A percentile compares a stretch with the other conserved stretches of the same genome.
Evolutionary conservation across 208 protist genomes (phyloP).

Genomic region (Trypanosoma boissoni): DNA sequence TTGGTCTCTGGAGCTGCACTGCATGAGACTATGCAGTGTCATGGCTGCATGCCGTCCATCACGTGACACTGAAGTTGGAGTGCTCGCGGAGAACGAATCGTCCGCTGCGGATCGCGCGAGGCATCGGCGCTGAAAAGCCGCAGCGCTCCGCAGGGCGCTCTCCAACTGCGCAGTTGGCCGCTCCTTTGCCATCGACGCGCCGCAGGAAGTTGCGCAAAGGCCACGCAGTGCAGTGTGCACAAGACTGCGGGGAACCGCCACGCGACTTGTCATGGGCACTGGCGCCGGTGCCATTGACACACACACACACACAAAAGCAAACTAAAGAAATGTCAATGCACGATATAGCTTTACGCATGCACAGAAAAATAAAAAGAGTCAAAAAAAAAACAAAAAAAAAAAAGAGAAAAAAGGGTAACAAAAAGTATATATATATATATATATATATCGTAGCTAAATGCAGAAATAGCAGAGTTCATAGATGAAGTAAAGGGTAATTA

Average conservation of each 20-base stretch:
- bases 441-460: too few species aligned
- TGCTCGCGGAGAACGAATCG: not conserved
- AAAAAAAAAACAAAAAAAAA: conserved; percentile 19
- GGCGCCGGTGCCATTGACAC: too few species aligned
- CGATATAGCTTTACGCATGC: conserved; percentile 3
- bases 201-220: not conserved
- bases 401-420: conserved; percentile 10
- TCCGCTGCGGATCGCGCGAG: conserved; percentile 8
- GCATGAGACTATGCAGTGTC: too few species aligned
- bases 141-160: conserved; percentile 9
- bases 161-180: not conserved
- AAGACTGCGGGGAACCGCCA: conserved; percentile 19
- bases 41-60: too few species aligned
- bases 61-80: not conserved
- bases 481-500: too few species aligned
- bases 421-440: conserved; percentile 6
- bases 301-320: not conserved
- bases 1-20: too few species aligned
- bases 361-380: conserved; percentile 17
- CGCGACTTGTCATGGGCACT: not conserved
- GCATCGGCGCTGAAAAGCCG: conserved; percentile 15
- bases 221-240: conserved; percentile 17
- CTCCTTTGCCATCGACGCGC: too few species aligned
- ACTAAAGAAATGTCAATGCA: conserved; percentile 6
- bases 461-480: too few species aligned